These are phyloP conservation scores for Kwoniella heveanensis DNA, from an alignment of 768 basidiomycete genomes.

Conservation along the genomic window DNA sequence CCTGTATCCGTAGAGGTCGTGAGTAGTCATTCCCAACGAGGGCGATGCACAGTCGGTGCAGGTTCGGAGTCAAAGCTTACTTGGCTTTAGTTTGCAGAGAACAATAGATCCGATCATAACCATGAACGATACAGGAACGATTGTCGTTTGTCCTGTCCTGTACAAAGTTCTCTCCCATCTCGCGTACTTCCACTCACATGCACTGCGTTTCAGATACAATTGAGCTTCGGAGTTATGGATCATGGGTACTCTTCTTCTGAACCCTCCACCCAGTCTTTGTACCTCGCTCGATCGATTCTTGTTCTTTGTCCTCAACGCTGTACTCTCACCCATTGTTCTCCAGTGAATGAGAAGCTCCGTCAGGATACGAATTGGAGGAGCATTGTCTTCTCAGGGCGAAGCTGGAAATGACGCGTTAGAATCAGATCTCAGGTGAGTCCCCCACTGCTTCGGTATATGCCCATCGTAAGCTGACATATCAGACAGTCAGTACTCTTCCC, in stretches of 20 bases:
- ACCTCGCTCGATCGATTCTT: not conserved
- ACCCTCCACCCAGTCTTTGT: not conserved
- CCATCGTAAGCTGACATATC: not conserved
- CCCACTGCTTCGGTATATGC: no score
- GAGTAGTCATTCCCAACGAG: not conserved
- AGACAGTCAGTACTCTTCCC: no score
- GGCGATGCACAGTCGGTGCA: no score
- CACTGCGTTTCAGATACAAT: conserved; percentile 1
- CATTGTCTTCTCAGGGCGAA: not conserved
- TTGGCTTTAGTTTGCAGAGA: not conserved
- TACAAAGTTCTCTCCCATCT: no score
- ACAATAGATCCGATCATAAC: not conserved
- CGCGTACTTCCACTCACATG: not conserved
- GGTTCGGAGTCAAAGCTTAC: not conserved
- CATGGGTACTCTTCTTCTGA: not conserved
- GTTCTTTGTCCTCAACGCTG: not conserved
- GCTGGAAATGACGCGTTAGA: not conserved
- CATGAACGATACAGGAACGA: no score
- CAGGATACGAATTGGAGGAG: not conserved
- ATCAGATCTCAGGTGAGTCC: not conserved
- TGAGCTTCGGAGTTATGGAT: not conserved
- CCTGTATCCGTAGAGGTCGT: no score
- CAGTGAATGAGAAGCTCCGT: no score
- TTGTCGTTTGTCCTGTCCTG: no score
- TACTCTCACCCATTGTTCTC: not conserved